Evolutionary conservation across 2,329 filamentous ascomycete genomes (phyloP).

Genomic region (Colletotrichum sp.): DNA sequence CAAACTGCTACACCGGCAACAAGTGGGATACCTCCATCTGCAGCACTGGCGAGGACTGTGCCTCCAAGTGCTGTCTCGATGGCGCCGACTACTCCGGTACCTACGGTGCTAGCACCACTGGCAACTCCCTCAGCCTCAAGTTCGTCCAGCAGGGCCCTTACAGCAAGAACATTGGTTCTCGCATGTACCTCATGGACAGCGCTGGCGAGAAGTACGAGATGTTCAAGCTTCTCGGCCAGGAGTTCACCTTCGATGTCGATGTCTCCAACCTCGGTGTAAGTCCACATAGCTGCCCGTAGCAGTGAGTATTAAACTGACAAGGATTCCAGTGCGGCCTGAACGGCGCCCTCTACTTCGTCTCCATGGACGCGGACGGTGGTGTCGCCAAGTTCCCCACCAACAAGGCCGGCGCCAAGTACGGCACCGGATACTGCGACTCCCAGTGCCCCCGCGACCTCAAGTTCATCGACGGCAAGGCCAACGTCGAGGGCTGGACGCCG

Average conservation of each 20-base stretch:
- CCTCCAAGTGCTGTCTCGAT: constrained; percentile 56
- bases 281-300: background rate
- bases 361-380: constrained; percentile 66
- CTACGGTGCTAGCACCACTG: constrained; percentile 59
- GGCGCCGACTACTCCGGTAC: constrained; percentile 57
- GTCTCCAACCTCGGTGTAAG: constrained; percentile 58
- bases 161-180: constrained; percentile 55
- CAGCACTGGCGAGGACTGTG: constrained; percentile 46
- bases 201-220: constrained; percentile 61
- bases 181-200: constrained; percentile 68
- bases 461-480: constrained; percentile 63
- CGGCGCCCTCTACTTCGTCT: constrained; percentile 71
- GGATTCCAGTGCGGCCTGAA: constrained; percentile 69
- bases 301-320: background rate
- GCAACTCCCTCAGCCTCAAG: constrained; percentile 56
- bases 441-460: constrained; percentile 61
- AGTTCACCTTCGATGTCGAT: constrained; percentile 77
- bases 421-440: constrained; percentile 60
- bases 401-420: constrained; percentile 61
- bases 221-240: constrained; percentile 55
- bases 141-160: constrained; percentile 60
- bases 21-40: constrained; percentile 48
- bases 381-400: constrained; percentile 52
- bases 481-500: constrained; percentile 54
- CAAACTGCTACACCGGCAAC: constrained; percentile 64